Evolutionary conservation across 257 asterid genomes (phyloP).

Genomic region (Capsicum rhomboideum): DNA sequence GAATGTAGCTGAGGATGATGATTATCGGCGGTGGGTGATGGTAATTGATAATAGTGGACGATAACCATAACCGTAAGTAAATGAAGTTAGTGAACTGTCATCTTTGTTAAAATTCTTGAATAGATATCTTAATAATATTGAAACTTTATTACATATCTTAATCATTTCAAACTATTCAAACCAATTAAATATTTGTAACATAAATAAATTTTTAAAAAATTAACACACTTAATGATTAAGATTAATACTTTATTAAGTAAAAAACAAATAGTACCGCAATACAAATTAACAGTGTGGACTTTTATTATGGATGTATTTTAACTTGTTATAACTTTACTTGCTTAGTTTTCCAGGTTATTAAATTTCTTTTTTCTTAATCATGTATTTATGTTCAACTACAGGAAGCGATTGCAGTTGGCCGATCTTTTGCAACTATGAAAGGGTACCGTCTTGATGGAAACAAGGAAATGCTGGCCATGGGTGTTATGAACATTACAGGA

Average conservation of each 20-base stretch:
- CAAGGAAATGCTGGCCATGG: conserved; percentile 40
- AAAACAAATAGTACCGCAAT: too few relatives aligned
- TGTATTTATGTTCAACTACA: conserved; percentile 1
- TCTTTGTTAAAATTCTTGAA: background rate
- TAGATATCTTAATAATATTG: too few relatives aligned
- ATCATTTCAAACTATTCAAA: background rate
- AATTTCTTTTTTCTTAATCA: background rate
- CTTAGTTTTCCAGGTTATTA: background rate
- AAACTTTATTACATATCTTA: too few relatives aligned
- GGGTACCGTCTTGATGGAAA: conserved; percentile 41
- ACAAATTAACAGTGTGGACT: too few relatives aligned
- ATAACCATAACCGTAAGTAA: too few relatives aligned
- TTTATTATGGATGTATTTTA: background rate
- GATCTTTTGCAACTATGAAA: conserved; percentile 30
- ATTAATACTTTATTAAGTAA: too few relatives aligned
- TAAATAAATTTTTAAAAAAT: too few relatives aligned
- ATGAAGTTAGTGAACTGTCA: too few relatives aligned
- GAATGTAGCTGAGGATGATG: background rate
- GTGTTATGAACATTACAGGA: conserved; percentile 35
- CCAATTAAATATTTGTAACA: background rate
- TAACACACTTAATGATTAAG: background rate
- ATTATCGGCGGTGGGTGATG: background rate
- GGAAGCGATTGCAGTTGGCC: conserved; percentile 47
- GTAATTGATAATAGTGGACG: background rate
- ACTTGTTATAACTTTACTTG: background rate